A percentile compares a stretch with the other conserved stretches of the same genome.
Conservation (phyloP, 2,329 filamentous ascomycete species). For the Fusarium sulawesiense region DNA sequence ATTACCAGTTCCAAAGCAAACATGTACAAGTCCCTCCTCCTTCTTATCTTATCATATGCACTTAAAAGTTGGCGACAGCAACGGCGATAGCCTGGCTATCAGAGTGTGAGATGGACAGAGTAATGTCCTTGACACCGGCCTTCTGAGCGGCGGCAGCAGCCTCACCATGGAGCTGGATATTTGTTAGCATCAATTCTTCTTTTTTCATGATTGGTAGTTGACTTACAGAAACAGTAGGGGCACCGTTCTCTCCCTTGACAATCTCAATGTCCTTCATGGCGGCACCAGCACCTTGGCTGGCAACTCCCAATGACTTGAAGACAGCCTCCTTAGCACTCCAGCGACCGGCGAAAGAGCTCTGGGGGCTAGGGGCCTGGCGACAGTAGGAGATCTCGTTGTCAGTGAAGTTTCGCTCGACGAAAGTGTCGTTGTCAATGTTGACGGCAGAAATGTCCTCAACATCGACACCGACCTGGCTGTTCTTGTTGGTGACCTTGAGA, state of each 20-base stretch:
- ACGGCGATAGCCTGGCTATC: slow-evolving; percentile 95
- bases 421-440: slow-evolving; percentile 94
- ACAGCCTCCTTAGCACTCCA: slow-evolving; percentile 99
- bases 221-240: slow-evolving; percentile 86
- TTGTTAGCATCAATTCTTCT: slow-evolving; percentile 52
- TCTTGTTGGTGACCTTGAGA: slow-evolving; percentile 63
- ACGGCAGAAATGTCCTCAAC: slow-evolving; percentile 89
- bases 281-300: slow-evolving; percentile 88
- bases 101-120: slow-evolving; percentile 94
- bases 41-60: slow-evolving; percentile 6
- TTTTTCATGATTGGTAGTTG: not conserved
- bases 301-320: slow-evolving; percentile 94
- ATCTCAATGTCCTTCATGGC: slow-evolving; percentile 96
- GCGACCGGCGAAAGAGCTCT: slow-evolving; percentile 91
- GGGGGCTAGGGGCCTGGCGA: slow-evolving; percentile 78
- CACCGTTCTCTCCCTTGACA: slow-evolving; percentile 80
- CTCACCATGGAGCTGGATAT: slow-evolving; percentile 80
- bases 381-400: slow-evolving; percentile 87
- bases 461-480: slow-evolving; percentile 91
- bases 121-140: slow-evolving; percentile 88
- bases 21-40: slow-evolving; percentile 29
- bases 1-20: slow-evolving; percentile 36
- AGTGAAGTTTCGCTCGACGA: slow-evolving; percentile 95
- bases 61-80: slow-evolving; percentile 83
- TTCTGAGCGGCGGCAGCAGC: slow-evolving; percentile 85